Percentiles rank a stretch among this genome's conserved stretches.
Conservation (phyloP, 2,329 filamentous ascomycete species). For the Alternaria rosae region DNA sequence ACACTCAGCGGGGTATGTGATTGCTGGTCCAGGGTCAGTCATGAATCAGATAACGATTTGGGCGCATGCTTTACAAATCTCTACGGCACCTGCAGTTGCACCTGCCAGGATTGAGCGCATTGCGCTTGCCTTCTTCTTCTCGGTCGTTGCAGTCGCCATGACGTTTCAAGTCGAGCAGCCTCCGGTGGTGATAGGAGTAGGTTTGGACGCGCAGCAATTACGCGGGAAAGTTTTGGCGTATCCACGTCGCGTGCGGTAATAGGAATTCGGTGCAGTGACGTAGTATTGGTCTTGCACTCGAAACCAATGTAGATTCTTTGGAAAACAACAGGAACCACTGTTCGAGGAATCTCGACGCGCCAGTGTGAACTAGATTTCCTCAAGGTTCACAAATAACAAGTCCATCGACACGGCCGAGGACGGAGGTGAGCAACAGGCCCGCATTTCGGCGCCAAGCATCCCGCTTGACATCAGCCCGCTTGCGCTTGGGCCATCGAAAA, state of each 20-base stretch:
- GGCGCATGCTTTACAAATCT: conserved; percentile 72
- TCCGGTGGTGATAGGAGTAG: background rate
- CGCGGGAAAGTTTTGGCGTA: conserved; percentile 9
- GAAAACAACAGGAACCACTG: background rate
- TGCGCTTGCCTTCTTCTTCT: conserved; percentile 69
- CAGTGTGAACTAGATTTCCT: background rate
- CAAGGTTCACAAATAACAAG: background rate
- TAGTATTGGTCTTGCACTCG: background rate
- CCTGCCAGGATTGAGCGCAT: conserved; percentile 91
- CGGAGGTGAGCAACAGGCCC: conserved; percentile 14
- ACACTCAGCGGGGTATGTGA: conserved; percentile 96
- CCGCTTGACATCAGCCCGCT: conserved; percentile 26
- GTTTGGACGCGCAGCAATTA: conserved; percentile 6
- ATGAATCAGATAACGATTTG: background rate
- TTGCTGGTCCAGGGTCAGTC: conserved; percentile 62
- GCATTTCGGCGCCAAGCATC: conserved; percentile 18
- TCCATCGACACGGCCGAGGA: background rate
- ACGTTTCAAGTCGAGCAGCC: background rate
- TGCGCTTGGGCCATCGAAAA: conserved; percentile 31
- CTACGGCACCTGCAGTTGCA: conserved; percentile 89
- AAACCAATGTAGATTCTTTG: background rate
- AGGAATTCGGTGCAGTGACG: conserved; percentile 20
- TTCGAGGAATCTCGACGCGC: background rate
- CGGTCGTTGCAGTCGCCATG: conserved; percentile 39
- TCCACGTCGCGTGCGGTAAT: conserved; percentile 12